Base-by-base conservation (phyloP, 495 filamentous ascomycete species). In the Sordaria brevicollis region DNA sequence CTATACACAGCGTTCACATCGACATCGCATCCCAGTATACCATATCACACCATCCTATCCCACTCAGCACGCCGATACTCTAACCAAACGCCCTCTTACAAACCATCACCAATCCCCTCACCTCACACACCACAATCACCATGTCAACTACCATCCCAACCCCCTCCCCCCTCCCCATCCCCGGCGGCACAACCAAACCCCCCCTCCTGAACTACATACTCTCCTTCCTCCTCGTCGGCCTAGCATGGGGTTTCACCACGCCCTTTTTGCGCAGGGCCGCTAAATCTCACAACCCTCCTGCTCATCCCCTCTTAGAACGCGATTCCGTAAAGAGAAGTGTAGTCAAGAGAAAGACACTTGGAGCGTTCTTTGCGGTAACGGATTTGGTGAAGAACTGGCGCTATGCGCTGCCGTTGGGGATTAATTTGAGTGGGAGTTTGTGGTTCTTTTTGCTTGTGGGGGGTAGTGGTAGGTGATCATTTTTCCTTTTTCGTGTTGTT, bases 401-500 rank as follows among this genome's bases (percentile, higher is more conserved):
- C 33, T 99, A 99, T 79, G 90, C 92, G 11, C 76, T 96, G 38
- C 94, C 94, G 33, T 77, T 99, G 74, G 80, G 97, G 66, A 83
- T 97, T 34, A 99, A 99, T 76, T 79, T 97, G 73, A 97, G 95
- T 37, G 95, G 95, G 69, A 96, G 92, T 75, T 85, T 99, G 71
- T 99, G 95, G 95, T 99, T 99, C 75, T 99, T 99, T 76, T 78
- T 97, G 73, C 81, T 99, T 71, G 92, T 99, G 83, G 95, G 95
- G 68, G 86, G 93, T 79, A 93, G 94, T 73, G 92, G 93, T 95
- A 80, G 71, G 89, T 87, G 65, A n/a, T n/a, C n/a, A n/a, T n/a
- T 37, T 66, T 19, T 21, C 31, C 21, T 35, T 65, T 66, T 31
- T 66, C 25, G 39, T 49, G n/a, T 65, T 34, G 21, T 36, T 65